Base-by-base conservation (phyloP, 768 basidiomycete genomes). In the Wakefieldia striispora region DNA sequence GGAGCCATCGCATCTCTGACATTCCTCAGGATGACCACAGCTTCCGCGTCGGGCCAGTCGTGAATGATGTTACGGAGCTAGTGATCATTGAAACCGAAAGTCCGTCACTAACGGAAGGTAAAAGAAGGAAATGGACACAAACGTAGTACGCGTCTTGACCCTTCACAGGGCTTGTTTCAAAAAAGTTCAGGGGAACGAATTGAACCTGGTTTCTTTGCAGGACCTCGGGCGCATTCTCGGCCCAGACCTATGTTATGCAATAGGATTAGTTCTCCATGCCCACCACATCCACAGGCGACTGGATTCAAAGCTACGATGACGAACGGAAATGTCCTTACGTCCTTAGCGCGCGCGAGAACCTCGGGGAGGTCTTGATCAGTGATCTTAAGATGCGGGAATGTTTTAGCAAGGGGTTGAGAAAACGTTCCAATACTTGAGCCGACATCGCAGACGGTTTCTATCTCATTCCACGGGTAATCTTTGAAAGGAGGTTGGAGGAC, bases 31-130 rank as follows among this genome's bases (percentile, higher is more conserved):
- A 73, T 70, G 3, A 36, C 53, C 17, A 63, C 31, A 35, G 63
- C 66, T 23, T 71, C 66, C 1, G 60, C 58, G 24, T 71, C 63
- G 10, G 69, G 67, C 72, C 70, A 74, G 50, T 74, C 61, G 40
- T 71, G 72, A 20, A 65, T 56, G 36, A 66, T 63, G 42, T 63
- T 56, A 17, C 62, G 65, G 40, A 64, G 55, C 63, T 64, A 35
- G 27, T 27, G 34, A 19, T 12, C 14, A 34, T 45, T 10, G 36
- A 41, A 39, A 12, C 20, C 19, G 29, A 21, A n/a, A 6, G 19
- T 37, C 2, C 6, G 6, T 29, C 29, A 20, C 26, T 8, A 16
- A 20, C 10, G 8, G 14, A 36, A 13, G 29, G 29, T 12, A 23
- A 43, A 33, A 4, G 19, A 21, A 26, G 26, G 29, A 10, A 43